Base-by-base conservation (phyloP, 83 land plant genomes). In the Larix sibirica region DNA sequence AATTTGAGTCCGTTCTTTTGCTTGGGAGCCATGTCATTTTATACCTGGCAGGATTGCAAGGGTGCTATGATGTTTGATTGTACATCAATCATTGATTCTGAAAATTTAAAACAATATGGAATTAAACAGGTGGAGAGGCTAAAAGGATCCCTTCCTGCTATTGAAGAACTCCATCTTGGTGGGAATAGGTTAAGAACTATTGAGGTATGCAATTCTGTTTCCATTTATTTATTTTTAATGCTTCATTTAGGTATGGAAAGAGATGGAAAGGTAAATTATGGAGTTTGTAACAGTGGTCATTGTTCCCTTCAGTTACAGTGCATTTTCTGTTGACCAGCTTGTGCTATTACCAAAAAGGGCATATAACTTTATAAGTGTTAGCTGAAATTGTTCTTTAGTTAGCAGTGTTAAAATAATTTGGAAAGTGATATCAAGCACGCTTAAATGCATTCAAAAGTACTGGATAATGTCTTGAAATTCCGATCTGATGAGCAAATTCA, bases 131-230 rank as follows among this genome's bases (percentile, higher is more conserved):
- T 71, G 82, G 98, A 97, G 78, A 73, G 82, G 26, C 87, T 97
- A 68, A 89, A 91, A 78, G 65, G 65, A 36, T 94, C 88, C 8
- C 83, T 95, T 58, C 93, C 89, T 4, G 76, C 75, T 12, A 56
- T 97, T 62, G 91, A 94, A 86, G 98, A 97, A 85, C 93, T 97
- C 36, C 98, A 96, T 79, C 80, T 97, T 58, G 89, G 90, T 89
- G 92, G 89, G 14, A 97, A 97, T 84, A 82, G 84, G 13, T 23
- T 97, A 42, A 91, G 67, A 42, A 82, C 47, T 9, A 89, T 95
- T 84, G 79, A 76, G 92, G 99, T 96, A 80, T 68, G 79, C 28
- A n/a, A 31, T 6, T 78, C 14, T 2, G n/a, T 69, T 13, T 7
- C 21, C 14, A 1, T 69, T 84, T 23, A 54, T 66, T 36, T 24